Conservation (phyloP, 371 early-diverging fungal genomes). For the Mucor velutinosus region DNA sequence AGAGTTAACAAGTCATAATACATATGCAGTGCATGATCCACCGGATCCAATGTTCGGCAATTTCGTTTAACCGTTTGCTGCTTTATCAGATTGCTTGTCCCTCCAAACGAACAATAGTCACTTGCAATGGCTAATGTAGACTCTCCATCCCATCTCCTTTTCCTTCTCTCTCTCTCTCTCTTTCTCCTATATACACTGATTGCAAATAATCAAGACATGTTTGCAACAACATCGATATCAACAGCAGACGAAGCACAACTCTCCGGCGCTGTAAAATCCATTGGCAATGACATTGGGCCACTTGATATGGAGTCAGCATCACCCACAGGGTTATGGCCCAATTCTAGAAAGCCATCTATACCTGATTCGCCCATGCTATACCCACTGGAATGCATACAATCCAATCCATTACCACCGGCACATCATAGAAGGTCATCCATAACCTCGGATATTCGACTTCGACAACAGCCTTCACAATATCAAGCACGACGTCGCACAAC, state of each 20-base stretch:
- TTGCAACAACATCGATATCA: neutral
- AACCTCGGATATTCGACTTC: neutral
- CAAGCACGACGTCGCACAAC: constrained; percentile 12
- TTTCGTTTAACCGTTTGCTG: neutral
- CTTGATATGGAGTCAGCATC: neutral
- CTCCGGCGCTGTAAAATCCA: neutral
- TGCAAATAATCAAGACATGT: neutral
- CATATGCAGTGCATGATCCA: neutral
- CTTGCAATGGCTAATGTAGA: neutral
- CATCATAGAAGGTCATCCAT: neutral
- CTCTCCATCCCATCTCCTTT: neutral
- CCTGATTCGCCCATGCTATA: neutral
- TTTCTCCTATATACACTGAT: neutral
- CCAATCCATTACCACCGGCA: constrained; percentile 10
- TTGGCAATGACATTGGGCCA: neutral
- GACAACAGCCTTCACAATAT: neutral
- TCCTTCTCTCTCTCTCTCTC: neutral
- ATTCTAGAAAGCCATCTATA: neutral
- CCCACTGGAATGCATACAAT: constrained; percentile 12
- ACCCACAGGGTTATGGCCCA: neutral
- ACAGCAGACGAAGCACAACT: neutral
- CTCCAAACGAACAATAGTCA: neutral
- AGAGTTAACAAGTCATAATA: neutral
- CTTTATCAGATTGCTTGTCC: neutral
- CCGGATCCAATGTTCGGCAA: neutral